Evolutionary conservation across 305 asterid genomes (phyloP), one percentile per base, ranked within the genome.

Genomic region (Lippia alba): DNA sequence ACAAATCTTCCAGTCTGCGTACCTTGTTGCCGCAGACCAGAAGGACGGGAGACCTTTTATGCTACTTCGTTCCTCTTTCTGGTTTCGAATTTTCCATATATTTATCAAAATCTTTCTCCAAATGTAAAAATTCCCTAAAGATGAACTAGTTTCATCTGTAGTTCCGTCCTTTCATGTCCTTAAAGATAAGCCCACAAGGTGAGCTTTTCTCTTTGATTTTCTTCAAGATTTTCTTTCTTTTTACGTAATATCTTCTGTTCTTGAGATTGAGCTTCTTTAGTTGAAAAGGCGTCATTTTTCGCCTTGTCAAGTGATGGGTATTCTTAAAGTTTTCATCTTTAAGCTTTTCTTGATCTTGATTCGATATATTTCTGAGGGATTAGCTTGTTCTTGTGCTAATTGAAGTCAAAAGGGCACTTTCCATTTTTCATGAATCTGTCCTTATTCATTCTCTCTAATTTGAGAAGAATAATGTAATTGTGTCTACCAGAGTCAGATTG

Each of bases 241-340:
- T 17, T 4, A 24, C n/a, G 17, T 56, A 3, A 15, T 34, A 7
- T 6, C 34, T 16, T 16, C 10, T 15, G 15, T 34, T 20, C 24
- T 15, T 41, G 44, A 18, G 34, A 33, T 75, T 56, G 49, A 46
- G 60, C 11, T 20, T 61, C 56, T 36, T 12, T 24, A 24, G 30
- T 24, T 24, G 30, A 24, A 24, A 24, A 24, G 30, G 2, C 30
- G 66, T 18, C 54, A n/a, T 64, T 39, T 63, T 39, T 54, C 33
- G 11, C 12, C 51, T 16, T 46, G 20, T 61, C 50, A 55, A 56
- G 66, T 40, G 16, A 59, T 64, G 73, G 74, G 72, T 39, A 19
- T 64, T 56, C 51, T 3, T 59, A 10, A 45, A 58, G 45, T 19
- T 64, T 69, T 9, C 12, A 55, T 48, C 16, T 55, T 53, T 64